Percentiles rank a stretch among this genome's conserved stretches.
These are phyloP conservation scores for Boletus rufocinnamomeus DNA, from an alignment of 768 basidiomycete genomes.

Conservation along the genomic window DNA sequence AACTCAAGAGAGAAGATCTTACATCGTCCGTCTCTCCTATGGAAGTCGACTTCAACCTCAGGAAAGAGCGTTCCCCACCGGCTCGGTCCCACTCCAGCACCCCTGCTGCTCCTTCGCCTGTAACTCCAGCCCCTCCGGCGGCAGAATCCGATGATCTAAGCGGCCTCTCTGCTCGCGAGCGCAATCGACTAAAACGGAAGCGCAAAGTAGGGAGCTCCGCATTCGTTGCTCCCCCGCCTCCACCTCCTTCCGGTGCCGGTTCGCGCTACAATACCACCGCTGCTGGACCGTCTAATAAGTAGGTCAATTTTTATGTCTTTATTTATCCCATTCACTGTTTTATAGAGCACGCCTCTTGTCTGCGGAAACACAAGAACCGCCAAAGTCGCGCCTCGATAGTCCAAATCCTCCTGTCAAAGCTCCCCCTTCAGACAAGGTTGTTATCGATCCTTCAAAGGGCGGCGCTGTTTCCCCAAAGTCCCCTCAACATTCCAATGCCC, in stretches of 20 bases:
- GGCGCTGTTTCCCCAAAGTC: conserved; percentile 81
- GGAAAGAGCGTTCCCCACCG: conserved; percentile 44
- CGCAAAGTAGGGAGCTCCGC: conserved; percentile 84
- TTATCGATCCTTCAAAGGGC: conserved; percentile 80
- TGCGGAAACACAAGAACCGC: conserved; percentile 53
- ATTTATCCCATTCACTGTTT: conserved; percentile 5
- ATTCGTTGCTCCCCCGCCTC: conserved; percentile 70
- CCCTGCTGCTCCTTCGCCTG: conserved; percentile 50
- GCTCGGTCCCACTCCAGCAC: conserved; percentile 47
- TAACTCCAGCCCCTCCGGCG: conserved; percentile 40
- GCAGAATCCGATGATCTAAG: conserved; percentile 45
- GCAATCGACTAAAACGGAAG: conserved; percentile 93
- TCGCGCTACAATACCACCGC: conserved; percentile 65
- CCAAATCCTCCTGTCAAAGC: conserved; percentile 47
- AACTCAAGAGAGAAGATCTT: conserved; percentile 42
- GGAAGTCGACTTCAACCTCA: conserved; percentile 44
- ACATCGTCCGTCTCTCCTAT: conserved; percentile 41
- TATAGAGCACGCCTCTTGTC: conserved; percentile 73
- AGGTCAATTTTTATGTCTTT: conserved; percentile 21
- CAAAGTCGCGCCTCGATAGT: conserved; percentile 59
- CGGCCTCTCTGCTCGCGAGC: conserved; percentile 85
- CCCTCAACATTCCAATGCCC: conserved; percentile 72
- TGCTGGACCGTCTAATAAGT: conserved; percentile 62
- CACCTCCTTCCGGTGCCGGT: conserved; percentile 57
- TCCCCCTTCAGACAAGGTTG: conserved; percentile 58